These are phyloP conservation scores for Chrysoporthe austroafricana DNA, from an alignment of 2,329 filamentous ascomycete genomes.

Conservation along the genomic window DNA sequence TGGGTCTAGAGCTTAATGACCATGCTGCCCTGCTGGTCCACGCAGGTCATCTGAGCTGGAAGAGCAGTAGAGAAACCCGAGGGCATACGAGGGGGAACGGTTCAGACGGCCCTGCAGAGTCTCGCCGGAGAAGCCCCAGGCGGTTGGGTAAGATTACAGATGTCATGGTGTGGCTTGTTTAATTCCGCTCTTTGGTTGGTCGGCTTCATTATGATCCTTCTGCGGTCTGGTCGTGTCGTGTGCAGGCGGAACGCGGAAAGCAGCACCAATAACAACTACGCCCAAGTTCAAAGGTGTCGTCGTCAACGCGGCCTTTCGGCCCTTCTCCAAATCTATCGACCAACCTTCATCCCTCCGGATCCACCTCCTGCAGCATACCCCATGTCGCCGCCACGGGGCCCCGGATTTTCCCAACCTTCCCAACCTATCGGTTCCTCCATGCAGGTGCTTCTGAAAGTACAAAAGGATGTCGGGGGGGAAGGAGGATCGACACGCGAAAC, in stretches of 20 bases:
- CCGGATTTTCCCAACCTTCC: conserved; percentile 8
- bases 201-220: background rate
- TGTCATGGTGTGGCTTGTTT: background rate
- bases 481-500: background rate
- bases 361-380: conserved; percentile 1
- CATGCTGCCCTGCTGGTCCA: too few species aligned
- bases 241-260: background rate
- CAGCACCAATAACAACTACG: background rate
- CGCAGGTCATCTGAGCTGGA: background rate
- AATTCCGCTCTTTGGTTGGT: background rate
- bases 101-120: conserved; percentile 10
- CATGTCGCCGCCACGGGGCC: conserved; percentile 8
- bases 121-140: conserved; percentile 14
- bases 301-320: conserved; percentile 7
- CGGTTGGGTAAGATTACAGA: background rate
- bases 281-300: background rate
- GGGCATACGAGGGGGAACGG: background rate
- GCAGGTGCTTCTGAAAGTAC: background rate
- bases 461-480: background rate
- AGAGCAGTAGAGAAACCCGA: background rate
- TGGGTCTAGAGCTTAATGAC: too few species aligned
- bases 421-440: background rate
- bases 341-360: conserved; percentile 5
- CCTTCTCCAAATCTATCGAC: conserved; percentile 9
- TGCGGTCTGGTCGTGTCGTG: background rate